Evolutionary conservation across 2,329 filamentous ascomycete genomes (phyloP).

Genomic region (Cladobotryum protrusum): DNA sequence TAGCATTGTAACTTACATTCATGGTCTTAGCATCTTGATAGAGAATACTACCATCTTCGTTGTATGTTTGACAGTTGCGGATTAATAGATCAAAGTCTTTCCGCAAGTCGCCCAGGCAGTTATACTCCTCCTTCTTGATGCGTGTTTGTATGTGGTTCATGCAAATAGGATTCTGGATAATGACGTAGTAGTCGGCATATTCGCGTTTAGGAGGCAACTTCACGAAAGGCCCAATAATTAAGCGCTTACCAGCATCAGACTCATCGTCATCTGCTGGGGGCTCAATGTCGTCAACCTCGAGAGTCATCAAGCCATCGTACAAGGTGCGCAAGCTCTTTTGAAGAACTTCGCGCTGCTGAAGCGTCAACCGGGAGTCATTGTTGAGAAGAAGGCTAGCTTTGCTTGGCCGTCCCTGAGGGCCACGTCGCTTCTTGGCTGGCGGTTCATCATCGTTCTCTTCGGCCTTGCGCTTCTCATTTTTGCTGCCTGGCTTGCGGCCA

Average conservation of each 20-base stretch:
- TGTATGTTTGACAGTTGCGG: constrained; percentile 89
- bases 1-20: constrained; percentile 57
- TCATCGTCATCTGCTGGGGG: constrained; percentile 52
- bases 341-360: constrained; percentile 67
- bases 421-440: constrained; percentile 70
- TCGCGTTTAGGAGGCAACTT: constrained; percentile 82
- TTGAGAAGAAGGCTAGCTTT: constrained; percentile 34
- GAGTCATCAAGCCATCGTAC: constrained; percentile 72
- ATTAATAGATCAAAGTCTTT: constrained; percentile 80
- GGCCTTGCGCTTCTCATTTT: constrained; percentile 82
- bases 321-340: constrained; percentile 73
- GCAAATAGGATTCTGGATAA: constrained; percentile 88
- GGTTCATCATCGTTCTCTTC: constrained; percentile 71
- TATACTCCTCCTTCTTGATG: constrained; percentile 95
- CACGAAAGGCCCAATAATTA: constrained; percentile 91
- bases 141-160: constrained; percentile 93
- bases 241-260: constrained; percentile 57
- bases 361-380: constrained; percentile 45
- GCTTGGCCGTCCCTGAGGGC: constrained; percentile 64
- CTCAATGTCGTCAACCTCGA: constrained; percentile 71
- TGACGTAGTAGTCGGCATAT: constrained; percentile 91
- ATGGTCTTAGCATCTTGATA: constrained; percentile 91
- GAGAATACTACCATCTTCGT: constrained; percentile 88
- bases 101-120: constrained; percentile 69
- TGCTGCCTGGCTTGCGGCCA: constrained; percentile 69